A percentile compares a stretch with the other conserved stretches of the same genome.
These are phyloP conservation scores for Lecanosticta acicola DNA, from an alignment of 2,329 filamentous ascomycete species.

Conservation along the genomic window DNA sequence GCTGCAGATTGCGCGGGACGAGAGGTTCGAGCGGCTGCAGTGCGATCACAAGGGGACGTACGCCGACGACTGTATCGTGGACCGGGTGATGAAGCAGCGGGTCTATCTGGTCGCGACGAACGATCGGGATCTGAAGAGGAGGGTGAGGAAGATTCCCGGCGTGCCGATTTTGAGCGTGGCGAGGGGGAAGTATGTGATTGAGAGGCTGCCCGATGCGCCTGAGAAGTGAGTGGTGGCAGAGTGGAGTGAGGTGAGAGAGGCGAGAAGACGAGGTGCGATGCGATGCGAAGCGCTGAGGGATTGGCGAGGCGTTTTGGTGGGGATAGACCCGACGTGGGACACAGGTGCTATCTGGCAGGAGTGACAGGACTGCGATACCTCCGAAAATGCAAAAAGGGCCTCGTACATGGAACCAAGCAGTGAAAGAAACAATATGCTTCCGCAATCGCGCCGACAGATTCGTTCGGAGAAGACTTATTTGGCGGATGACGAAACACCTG, in stretches of 20 bases:
- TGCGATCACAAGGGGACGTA: constrained; percentile 89
- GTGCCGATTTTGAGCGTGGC: constrained; percentile 75
- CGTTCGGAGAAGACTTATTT: too few species aligned
- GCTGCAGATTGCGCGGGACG: constrained; percentile 77
- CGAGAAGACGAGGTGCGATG: not conserved
- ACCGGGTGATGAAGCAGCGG: constrained; percentile 42
- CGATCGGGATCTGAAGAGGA: constrained; percentile 73
- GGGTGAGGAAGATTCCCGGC: constrained; percentile 76
- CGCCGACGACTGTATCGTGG: constrained; percentile 70
- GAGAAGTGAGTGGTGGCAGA: constrained; percentile 46
- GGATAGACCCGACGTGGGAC: too few species aligned
- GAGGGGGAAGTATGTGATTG: constrained; percentile 88
- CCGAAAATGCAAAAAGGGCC: not conserved
- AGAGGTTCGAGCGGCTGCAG: constrained; percentile 75
- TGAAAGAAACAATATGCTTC: too few species aligned
- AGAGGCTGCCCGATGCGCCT: constrained; percentile 79
- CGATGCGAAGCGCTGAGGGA: too few species aligned
- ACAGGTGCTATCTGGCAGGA: too few species aligned
- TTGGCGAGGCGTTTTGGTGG: too few species aligned
- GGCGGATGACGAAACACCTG: too few species aligned
- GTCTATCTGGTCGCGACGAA: constrained; percentile 51
- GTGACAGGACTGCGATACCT: not conserved
- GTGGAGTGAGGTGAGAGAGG: not conserved
- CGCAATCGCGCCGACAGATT: too few species aligned
- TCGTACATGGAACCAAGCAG: not conserved